Conservation (phyloP, 2,329 filamentous ascomycete genomes). For the Cercospora canescens region DNA sequence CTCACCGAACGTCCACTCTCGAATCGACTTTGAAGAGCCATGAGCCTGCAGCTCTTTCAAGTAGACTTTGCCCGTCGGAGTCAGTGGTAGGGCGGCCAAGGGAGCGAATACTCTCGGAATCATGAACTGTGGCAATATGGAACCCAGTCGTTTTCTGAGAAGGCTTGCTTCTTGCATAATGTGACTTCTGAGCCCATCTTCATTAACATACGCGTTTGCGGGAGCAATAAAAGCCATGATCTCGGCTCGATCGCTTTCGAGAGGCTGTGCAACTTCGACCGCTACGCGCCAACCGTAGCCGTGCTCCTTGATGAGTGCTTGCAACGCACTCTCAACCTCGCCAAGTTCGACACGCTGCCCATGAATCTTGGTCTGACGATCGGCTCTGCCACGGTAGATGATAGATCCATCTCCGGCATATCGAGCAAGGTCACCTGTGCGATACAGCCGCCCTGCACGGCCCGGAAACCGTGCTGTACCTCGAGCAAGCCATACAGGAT, state of each 20-base stretch:
- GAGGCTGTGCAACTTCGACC: background rate
- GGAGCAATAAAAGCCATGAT: background rate
- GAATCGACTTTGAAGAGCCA: background rate
- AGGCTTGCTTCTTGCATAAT: background rate
- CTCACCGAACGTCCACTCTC: background rate
- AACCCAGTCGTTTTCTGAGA: background rate
- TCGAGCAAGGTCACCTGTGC: background rate
- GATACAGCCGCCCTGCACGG: background rate
- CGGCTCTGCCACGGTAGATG: background rate
- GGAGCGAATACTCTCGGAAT: background rate
- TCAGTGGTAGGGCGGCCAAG: background rate
- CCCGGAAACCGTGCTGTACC: too few relatives aligned
- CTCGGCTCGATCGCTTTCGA: background rate
- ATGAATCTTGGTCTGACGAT: background rate
- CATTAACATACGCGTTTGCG: background rate
- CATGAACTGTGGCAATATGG: background rate
- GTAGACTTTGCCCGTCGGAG: background rate
- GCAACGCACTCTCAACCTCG: background rate
- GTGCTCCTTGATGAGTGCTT: background rate
- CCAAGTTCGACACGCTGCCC: background rate
- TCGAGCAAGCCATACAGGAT: too few relatives aligned
- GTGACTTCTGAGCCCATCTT: background rate
- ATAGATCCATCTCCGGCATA: background rate
- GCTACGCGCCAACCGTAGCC: background rate
- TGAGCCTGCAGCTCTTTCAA: background rate